Evolutionary conservation across 2,329 filamentous ascomycete genomes (phyloP), one percentile per base, ranked within the genome.

Genomic region (Diplodia sapinea): DNA sequence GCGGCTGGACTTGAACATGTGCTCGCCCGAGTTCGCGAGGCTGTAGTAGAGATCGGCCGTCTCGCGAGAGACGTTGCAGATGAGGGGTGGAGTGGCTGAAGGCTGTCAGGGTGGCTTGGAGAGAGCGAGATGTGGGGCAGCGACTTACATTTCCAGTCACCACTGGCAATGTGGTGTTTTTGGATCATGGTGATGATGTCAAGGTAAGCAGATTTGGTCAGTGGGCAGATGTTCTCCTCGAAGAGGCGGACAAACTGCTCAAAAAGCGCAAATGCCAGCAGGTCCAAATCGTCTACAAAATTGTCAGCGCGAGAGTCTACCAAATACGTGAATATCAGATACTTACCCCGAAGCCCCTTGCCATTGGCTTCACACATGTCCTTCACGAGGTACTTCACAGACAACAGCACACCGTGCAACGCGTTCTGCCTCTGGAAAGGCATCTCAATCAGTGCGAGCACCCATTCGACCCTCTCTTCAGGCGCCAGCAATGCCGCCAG

Each of bases 401-500:
- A 70, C 23, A 78, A 65, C 4, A 79, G 69, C 17, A 69, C 68
- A 2, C 77, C 78, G 68, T 79, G 78, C 26, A 73, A 72, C 1
- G 68, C 68, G 61, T 79, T 78, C 23, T 71, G 70, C 5, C 69
- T 67, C 4, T 13, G 50, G 15, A 12, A 69, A 9, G 13, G 59
- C 65, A 13, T 65, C 36, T 68, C 68, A 1, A 79, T 65, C 6
- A 76, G 69, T 17, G 55, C 61, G 4, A 73, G 69, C 15, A 72
- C 72, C 26, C 70, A 70, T 61, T 71, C 69, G 26, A 73, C 69
- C 55, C 73, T 66, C 50, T 79, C 74, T 23, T 70, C 69, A 7
- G 70, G 69, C 29, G 70, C 51, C 7, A 74, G 71, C 29, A 83
- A 70, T 6, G 77, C 74, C 2, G 80, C 79, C 13, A 92, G 81